Conservation (phyloP, 2,329 filamentous ascomycete species). For the Penicillium occitanis region DNA sequence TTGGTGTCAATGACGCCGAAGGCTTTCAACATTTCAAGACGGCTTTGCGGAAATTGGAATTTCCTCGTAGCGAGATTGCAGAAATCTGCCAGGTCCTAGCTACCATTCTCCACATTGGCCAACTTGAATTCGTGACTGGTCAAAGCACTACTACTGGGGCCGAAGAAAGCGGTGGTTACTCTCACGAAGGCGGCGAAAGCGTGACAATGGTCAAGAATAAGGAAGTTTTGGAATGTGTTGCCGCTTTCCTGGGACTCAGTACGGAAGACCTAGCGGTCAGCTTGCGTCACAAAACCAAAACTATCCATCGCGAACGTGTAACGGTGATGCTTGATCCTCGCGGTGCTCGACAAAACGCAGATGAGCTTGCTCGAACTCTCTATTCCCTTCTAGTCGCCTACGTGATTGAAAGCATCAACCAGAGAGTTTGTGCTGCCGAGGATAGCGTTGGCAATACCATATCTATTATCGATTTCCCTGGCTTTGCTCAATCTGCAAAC, state of each 20-base stretch:
- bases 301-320: constrained; percentile 92
- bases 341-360: constrained; percentile 85
- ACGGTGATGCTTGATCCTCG: constrained; percentile 95
- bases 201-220: constrained; percentile 91
- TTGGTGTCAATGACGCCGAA: constrained; percentile 92
- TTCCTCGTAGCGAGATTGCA: constrained; percentile 87
- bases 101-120: constrained; percentile 92
- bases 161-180: constrained; percentile 94
- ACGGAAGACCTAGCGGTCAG: constrained; percentile 80
- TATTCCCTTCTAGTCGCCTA: constrained; percentile 94
- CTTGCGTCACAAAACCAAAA: constrained; percentile 94
- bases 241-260: constrained; percentile 89
- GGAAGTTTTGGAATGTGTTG: constrained; percentile 79
- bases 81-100: constrained; percentile 95
- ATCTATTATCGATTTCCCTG: constrained; percentile 93
- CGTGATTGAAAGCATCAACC: constrained; percentile 89
- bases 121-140: constrained; percentile 86
- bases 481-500: constrained; percentile 83
- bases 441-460: constrained; percentile 90
- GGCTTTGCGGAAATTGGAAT: constrained; percentile 88
- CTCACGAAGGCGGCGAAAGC: constrained; percentile 85
- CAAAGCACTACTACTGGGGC: constrained; percentile 74
- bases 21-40: constrained; percentile 98
- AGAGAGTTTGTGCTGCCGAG: constrained; percentile 80
- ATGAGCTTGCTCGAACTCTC: constrained; percentile 87